These are phyloP conservation scores for Neonectria hederae DNA, from an alignment of 2,329 filamentous ascomycete genomes.

Conservation along the genomic window DNA sequence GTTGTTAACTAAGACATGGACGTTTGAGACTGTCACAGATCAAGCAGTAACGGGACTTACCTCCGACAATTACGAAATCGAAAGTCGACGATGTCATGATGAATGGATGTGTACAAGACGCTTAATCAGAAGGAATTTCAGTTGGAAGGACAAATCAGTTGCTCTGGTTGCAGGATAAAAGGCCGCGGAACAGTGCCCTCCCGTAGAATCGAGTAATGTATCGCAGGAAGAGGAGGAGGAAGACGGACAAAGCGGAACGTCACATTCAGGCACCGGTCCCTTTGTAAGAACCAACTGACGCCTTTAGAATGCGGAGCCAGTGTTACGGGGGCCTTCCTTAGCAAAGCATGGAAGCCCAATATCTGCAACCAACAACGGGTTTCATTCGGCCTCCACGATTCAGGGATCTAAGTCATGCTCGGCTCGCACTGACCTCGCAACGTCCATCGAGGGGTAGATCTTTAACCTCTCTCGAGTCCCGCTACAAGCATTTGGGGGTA, in stretches of 20 bases:
- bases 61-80: conserved; percentile 37
- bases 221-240: neutral
- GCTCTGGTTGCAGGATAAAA: neutral
- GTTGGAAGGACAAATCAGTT: neutral
- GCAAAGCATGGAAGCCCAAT: neutral
- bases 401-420: neutral
- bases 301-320: neutral
- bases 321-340: neutral
- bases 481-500: neutral
- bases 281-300: neutral
- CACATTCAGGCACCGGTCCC: neutral
- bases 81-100: conserved; percentile 11
- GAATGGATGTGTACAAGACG: neutral
- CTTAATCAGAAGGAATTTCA: neutral
- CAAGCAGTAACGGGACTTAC: conserved; percentile 18
- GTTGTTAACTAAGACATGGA: neutral
- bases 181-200: neutral
- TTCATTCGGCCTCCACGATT: neutral
- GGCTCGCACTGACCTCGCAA: neutral
- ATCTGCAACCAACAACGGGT: neutral
- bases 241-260: neutral
- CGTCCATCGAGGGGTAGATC: neutral
- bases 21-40: neutral
- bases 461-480: neutral
- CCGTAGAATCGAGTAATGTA: neutral